Evolutionary conservation across 768 basidiomycete genomes (phyloP), one percentile per base, ranked within the genome.

Genomic region (Nevesoporus exiguus): DNA sequence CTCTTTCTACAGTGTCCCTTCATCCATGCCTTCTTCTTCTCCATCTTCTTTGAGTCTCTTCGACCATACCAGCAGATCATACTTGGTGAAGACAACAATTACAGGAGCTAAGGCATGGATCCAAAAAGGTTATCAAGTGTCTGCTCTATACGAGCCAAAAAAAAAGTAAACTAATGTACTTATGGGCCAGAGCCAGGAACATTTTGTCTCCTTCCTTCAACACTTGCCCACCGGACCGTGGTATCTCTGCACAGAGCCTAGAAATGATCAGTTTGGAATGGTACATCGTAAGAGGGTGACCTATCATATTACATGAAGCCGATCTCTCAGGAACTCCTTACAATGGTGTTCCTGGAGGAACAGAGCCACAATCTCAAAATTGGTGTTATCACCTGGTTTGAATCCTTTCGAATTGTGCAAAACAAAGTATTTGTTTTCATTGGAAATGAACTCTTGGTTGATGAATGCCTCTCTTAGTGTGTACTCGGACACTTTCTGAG

Each of bases 191-290:
- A 8, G 30, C 36, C 17, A 55, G 29, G 15, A 55, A 46, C 14
- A 40, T 46, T 31, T 52, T 51, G 11, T 55, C 54, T 5, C 49
- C 44, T 29, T 55, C 45, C 31, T 55, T 44, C 36, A 52, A 22
- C 3, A 55, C 54, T 41, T 45, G 49, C n/a, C 54, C 54, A 14
- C 54, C 54, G 0, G 54, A 37, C 11, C 50, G 49, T n/a, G 54
- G 54, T 14, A 39, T 52, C 22, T 55, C 49, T 51, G 27, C 34
- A 43, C 54, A 55, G 30, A 55, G 49, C 54, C 49, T 55, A n/a
- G 7, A 19, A 21, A 33, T 22, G 22, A 14, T 50, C 19, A 39
- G 5, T 21, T 27, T 5, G 3, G 21, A 8, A 31, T 15, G 3
- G n/a, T 25, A 33, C 11, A 29, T 3, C 13, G n/a, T 1, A 11